These are phyloP conservation scores for Choiromyces venosus DNA, from an alignment of 495 filamentous ascomycete species.

Conservation along the genomic window DNA sequence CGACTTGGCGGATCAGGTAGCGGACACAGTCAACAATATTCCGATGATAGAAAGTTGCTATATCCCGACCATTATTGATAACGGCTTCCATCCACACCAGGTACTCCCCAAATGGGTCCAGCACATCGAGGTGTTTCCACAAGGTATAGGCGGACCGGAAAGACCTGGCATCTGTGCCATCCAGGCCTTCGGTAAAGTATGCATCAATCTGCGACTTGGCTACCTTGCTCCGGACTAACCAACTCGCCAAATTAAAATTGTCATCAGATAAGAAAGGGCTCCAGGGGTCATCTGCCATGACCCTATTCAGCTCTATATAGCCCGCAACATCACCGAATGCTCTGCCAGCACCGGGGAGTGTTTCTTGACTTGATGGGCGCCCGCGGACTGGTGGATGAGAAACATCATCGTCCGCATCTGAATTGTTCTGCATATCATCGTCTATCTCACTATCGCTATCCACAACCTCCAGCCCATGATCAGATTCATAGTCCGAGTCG, in stretches of 20 bases:
- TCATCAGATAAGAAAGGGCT: no score
- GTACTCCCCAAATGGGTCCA: not conserved
- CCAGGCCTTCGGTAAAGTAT: not conserved
- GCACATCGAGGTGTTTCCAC: not conserved
- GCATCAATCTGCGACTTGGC: no score
- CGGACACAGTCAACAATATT: not conserved
- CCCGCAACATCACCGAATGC: no score
- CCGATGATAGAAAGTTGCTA: not conserved
- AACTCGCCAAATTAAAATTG: no score
- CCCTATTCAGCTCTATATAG: no score
- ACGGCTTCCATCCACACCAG: not conserved
- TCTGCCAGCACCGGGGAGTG: no score
- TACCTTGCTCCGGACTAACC: not conserved
- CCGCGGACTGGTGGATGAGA: no score
- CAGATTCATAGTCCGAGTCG: not conserved
- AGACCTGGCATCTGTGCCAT: not conserved
- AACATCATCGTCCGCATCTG: not conserved
- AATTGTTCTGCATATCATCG: not conserved
- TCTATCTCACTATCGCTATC: not conserved
- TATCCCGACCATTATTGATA: not conserved
- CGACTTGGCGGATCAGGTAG: not conserved
- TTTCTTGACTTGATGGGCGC: no score
- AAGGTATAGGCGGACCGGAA: slow-evolving; percentile 6
- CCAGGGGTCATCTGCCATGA: no score
- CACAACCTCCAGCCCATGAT: not conserved